phyloP scores from a whole-genome alignment of 768 basidiomycete genomes.

The Termitomyces sp. region DNA sequence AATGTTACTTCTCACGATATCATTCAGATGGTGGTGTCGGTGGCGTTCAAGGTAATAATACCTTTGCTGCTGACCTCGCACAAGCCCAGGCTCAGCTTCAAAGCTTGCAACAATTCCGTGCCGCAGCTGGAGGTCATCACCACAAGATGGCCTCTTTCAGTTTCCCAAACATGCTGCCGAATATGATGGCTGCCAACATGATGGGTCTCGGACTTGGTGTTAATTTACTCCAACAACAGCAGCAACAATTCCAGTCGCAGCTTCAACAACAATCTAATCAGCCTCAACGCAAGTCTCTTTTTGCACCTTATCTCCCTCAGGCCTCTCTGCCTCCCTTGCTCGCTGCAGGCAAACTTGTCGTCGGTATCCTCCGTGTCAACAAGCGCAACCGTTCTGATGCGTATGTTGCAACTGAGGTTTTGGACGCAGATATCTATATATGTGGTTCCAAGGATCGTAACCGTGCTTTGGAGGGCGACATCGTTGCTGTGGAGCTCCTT shows the following conservation, averaged over 20 bases:
- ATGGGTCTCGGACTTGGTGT: conserved; percentile 84
- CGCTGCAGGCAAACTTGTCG: conserved; percentile 94
- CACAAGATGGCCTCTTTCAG: conserved; percentile 97
- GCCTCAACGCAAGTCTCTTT: conserved; percentile 95
- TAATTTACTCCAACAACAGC: conserved; percentile 87
- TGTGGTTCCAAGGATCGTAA: conserved; percentile 99
- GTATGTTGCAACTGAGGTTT: conserved; percentile 95
- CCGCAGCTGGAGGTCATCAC: conserved; percentile 90
- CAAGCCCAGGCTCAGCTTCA: conserved; percentile 96
- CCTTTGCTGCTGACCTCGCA: conserved; percentile 79
- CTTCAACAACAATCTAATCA: conserved; percentile 88
- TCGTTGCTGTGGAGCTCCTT: conserved; percentile 94
- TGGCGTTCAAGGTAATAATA: conserved; percentile 53
- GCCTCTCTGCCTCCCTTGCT: conserved; percentile 95
- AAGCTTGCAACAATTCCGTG: conserved; percentile 94
- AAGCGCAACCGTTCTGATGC: conserved; percentile 98
- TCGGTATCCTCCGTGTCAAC: conserved; percentile 95
- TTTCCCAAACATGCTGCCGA: conserved; percentile 97
- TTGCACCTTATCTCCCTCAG: conserved; percentile 97
- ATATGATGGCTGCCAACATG: conserved; percentile 96
- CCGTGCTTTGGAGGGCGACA: conserved; percentile 95
- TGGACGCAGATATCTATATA: conserved; percentile 98
- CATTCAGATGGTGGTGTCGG: conserved; percentile 70
- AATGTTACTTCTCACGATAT: conserved; percentile 5
- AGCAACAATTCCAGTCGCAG: conserved; percentile 93